Percentiles rank a stretch among this genome's conserved stretches.
Conservation (phyloP, 495 filamentous ascomycete genomes). For the Podospora pseudopauciseta region DNA sequence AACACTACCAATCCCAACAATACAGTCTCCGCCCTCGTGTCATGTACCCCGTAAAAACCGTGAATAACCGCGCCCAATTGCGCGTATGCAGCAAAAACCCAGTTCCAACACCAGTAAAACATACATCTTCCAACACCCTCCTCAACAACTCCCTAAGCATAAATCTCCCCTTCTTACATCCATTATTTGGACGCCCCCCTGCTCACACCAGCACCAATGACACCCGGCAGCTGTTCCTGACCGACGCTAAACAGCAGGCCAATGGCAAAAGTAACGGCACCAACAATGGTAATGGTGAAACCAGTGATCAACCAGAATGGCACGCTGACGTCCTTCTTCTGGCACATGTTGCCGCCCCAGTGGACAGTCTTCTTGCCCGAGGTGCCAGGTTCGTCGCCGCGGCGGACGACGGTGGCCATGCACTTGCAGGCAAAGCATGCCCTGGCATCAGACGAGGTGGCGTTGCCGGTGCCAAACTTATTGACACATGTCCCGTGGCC, state of each 20-base stretch:
- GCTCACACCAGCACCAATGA: constrained; percentile 81
- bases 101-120: neutral
- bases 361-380: constrained; percentile 33
- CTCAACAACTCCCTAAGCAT: neutral
- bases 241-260: constrained; percentile 76
- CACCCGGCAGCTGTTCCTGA: constrained; percentile 72
- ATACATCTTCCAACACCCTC: neutral
- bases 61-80: neutral
- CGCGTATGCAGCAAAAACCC: constrained; percentile 5
- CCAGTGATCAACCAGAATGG: constrained; percentile 80
- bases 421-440: constrained; percentile 79
- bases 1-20: neutral
- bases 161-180: neutral
- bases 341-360: constrained; percentile 84
- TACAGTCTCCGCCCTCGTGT: neutral
- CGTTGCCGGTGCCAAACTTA: constrained; percentile 45
- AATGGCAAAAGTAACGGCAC: constrained; percentile 61
- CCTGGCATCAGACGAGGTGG: constrained; percentile 29
- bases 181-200: constrained; percentile 29
- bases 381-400: constrained; percentile 36
- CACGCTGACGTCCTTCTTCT: constrained; percentile 85
- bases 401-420: constrained; percentile 45
- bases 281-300: constrained; percentile 61
- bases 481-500: constrained; percentile 68
- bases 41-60: neutral